Percentiles rank a stretch among this genome's conserved stretches.
Conservation (phyloP, 192 early-diverging fungal species). For the Pilaira anomala region DNA sequence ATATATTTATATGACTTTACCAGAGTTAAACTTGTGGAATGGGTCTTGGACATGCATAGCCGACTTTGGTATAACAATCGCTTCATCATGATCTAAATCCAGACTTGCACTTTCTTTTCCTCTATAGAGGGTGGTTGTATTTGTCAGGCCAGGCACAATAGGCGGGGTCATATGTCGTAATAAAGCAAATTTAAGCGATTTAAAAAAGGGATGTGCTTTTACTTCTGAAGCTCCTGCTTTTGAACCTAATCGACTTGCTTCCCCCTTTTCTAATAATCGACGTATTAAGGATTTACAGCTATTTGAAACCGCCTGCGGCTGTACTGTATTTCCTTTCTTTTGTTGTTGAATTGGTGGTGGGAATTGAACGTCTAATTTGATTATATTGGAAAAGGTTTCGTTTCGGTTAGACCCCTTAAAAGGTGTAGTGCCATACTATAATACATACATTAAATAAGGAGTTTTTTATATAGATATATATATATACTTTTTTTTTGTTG, state of each 20-base stretch:
- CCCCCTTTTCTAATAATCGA: conserved; percentile 84
- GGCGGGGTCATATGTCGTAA: conserved; percentile 82
- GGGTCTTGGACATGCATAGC: conserved; percentile 21
- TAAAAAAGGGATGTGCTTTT: conserved; percentile 90
- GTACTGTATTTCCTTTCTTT: too few species aligned
- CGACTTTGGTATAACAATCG: conserved; percentile 17
- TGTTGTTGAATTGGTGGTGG: conserved; percentile 38
- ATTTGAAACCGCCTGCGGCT: conserved; percentile 19
- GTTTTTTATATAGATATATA: background rate
- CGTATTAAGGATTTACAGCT: conserved; percentile 75
- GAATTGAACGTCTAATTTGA: conserved; percentile 78
- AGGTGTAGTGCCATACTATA: conserved; percentile 80
- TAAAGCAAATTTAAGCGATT: conserved; percentile 88
- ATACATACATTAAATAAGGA: background rate
- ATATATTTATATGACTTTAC: conserved; percentile 22
- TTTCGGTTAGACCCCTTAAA: conserved; percentile 92
- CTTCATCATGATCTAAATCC: conserved; percentile 54
- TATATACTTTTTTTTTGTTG: background rate
- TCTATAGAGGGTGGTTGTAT: conserved; percentile 18
- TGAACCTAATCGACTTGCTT: conserved; percentile 82
- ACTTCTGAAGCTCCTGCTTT: conserved; percentile 89
- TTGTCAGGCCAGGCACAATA: conserved; percentile 60
- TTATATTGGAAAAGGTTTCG: conserved; percentile 84
- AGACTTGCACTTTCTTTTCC: conserved; percentile 63
- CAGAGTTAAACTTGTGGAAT: conserved; percentile 59